Evolutionary conservation across 1,139 yeast genomes (phyloP).

Genomic region (Yamadazyma conglobata): DNA sequence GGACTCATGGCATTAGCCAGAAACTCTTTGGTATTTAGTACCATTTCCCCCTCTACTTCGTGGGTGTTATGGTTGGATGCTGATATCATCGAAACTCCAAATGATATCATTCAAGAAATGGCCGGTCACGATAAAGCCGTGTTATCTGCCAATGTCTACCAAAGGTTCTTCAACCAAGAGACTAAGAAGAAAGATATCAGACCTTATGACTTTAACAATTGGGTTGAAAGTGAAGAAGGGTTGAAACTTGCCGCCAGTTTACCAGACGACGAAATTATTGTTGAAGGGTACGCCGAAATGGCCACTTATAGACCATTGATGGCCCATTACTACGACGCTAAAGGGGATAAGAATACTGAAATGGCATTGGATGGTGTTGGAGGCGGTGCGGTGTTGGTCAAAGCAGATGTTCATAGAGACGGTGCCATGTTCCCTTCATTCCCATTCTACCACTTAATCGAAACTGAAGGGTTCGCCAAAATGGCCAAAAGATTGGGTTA

Average conservation of each 20-base stretch:
- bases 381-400: constrained; percentile 91
- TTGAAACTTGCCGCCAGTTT: constrained; percentile 64
- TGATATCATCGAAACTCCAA: constrained; percentile 86
- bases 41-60: constrained; percentile 82
- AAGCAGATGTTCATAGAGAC: constrained; percentile 96
- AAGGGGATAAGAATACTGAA: constrained; percentile 57
- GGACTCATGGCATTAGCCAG: constrained; percentile 90
- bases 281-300: constrained; percentile 88
- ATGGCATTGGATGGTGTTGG: constrained; percentile 96
- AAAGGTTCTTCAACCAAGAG: constrained; percentile 63
- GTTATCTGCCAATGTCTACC: constrained; percentile 89
- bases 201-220: constrained; percentile 93
- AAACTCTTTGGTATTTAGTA: constrained; percentile 85
- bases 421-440: constrained; percentile 99
- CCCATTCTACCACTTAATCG: constrained; percentile 94
- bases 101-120: constrained; percentile 78
- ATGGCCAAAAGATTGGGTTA: constrained; percentile 96
- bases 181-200: constrained; percentile 59
- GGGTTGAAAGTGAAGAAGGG: constrained; percentile 93
- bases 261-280: constrained; percentile 84
- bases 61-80: constrained; percentile 98
- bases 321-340: constrained; percentile 79
- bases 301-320: constrained; percentile 94
- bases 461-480: constrained; percentile 97
- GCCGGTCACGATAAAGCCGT: constrained; percentile 85